Evolutionary conservation across 2,329 filamentous ascomycete species (phyloP).

Genomic region (Pseudovirgaria hyperparasitica): DNA sequence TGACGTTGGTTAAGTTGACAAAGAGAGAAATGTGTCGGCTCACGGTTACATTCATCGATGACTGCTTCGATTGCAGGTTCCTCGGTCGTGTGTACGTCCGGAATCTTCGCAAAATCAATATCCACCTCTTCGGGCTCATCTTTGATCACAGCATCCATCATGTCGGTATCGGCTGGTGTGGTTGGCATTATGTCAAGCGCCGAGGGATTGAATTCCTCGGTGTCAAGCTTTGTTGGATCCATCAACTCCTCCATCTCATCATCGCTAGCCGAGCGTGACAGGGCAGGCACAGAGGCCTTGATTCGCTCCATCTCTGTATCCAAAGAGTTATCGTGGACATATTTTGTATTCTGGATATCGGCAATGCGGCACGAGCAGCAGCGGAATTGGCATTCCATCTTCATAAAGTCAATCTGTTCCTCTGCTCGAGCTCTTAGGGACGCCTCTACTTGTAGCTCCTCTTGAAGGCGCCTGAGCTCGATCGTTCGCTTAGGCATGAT

Average conservation of each 20-base stretch:
- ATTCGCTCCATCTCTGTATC: slow-evolving; percentile 23
- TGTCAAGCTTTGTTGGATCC: too few species aligned
- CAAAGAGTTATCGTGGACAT: slow-evolving; percentile 25
- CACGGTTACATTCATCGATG: too few species aligned
- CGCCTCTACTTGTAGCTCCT: slow-evolving; percentile 39
- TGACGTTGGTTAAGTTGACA: too few species aligned
- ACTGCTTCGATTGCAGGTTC: too few species aligned
- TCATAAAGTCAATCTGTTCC: slow-evolving; percentile 63
- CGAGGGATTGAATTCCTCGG: too few species aligned
- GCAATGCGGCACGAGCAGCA: slow-evolving; percentile 47
- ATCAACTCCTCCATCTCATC: slow-evolving; percentile 22
- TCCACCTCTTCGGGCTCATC: too few species aligned
- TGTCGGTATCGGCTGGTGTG: too few species aligned
- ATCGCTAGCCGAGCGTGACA: slow-evolving; percentile 50
- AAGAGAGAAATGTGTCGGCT: too few species aligned
- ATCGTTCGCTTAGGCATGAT: slow-evolving; percentile 31
- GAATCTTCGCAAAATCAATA: too few species aligned
- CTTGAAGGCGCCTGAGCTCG: slow-evolving; percentile 34
- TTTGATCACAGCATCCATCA: too few species aligned
- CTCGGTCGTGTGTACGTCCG: too few species aligned
- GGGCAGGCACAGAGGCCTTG: slow-evolving; percentile 37
- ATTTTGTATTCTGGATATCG: slow-evolving; percentile 23
- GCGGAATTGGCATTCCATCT: slow-evolving; percentile 58
- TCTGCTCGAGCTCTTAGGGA: slow-evolving; percentile 54
- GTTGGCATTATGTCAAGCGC: too few species aligned